Evolutionary conservation across 2,329 filamentous ascomycete genomes (phyloP).

Genomic region (Fulvia fulva): DNA sequence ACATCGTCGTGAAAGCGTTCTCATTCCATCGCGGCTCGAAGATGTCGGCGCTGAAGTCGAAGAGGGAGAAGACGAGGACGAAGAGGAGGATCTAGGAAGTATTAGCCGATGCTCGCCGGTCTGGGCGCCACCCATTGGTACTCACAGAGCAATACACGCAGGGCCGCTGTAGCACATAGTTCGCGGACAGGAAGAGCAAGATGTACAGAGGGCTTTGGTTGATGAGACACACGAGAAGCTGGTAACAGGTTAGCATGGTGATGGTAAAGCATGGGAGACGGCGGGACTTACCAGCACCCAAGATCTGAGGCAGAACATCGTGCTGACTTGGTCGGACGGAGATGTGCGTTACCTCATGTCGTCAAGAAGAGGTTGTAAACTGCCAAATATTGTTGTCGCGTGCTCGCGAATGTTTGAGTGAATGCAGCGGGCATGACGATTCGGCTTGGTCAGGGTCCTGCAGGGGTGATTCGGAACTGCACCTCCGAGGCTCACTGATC

Average conservation of each 20-base stretch:
- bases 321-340: background rate
- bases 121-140: background rate
- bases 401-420: background rate
- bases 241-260: constrained; percentile 62
- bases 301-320: constrained; percentile 13
- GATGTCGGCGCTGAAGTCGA: constrained; percentile 90
- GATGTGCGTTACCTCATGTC: constrained; percentile 9
- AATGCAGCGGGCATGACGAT: background rate
- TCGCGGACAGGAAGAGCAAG: constrained; percentile 66
- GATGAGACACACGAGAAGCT: constrained; percentile 51
- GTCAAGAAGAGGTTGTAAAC: background rate
- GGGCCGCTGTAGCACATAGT: constrained; percentile 92
- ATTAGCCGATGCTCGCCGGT: background rate
- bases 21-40: constrained; percentile 66
- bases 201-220: constrained; percentile 48
- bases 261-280: background rate
- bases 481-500: too few species aligned
- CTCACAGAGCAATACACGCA: constrained; percentile 74
- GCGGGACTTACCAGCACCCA: constrained; percentile 3
- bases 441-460: background rate
- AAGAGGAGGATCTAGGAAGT: constrained; percentile 67
- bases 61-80: constrained; percentile 92
- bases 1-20: constrained; percentile 23
- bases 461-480: background rate
- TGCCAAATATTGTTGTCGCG: background rate